Conservation (phyloP, 768 basidiomycete species). For the Mycena alexandri region DNA sequence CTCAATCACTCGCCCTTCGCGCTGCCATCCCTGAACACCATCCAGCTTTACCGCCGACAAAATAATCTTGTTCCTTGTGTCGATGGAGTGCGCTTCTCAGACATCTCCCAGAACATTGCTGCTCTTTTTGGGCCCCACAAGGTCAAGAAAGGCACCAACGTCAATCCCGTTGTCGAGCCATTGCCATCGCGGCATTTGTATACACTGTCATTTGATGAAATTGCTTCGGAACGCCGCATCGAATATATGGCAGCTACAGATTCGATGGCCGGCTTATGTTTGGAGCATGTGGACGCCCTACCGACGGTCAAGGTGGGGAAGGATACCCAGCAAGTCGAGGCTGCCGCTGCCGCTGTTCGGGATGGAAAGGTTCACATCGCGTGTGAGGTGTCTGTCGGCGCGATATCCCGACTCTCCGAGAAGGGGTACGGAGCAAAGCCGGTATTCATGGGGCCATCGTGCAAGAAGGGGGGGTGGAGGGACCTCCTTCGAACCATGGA, state of each 20-base stretch:
- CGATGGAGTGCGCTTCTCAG: no score
- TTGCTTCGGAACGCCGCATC: not conserved
- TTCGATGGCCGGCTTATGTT: not conserved
- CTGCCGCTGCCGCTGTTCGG: not conserved
- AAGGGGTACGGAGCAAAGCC: not conserved
- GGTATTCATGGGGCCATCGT: not conserved
- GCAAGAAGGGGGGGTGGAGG: not conserved
- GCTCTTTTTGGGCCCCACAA: not conserved
- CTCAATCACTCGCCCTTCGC: slow-evolving; percentile 41
- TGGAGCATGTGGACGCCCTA: not conserved
- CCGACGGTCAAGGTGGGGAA: not conserved
- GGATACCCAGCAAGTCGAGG: not conserved
- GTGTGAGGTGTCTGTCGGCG: not conserved
- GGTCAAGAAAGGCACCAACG: not conserved
- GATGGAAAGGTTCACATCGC: not conserved
- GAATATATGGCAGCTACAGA: not conserved
- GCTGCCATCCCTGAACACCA: slow-evolving; percentile 39
- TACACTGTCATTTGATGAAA: not conserved
- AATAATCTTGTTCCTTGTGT: slow-evolving; percentile 35
- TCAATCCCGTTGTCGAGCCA: not conserved
- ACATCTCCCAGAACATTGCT: slow-evolving; percentile 37
- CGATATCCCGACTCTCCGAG: not conserved
- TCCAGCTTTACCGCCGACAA: slow-evolving; percentile 27
- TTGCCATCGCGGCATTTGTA: not conserved
- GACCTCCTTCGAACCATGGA: not conserved